phyloP scores from a whole-genome alignment of 1,284 basidiomycete genomes.

The Ustilago shanxiensis region DNA sequence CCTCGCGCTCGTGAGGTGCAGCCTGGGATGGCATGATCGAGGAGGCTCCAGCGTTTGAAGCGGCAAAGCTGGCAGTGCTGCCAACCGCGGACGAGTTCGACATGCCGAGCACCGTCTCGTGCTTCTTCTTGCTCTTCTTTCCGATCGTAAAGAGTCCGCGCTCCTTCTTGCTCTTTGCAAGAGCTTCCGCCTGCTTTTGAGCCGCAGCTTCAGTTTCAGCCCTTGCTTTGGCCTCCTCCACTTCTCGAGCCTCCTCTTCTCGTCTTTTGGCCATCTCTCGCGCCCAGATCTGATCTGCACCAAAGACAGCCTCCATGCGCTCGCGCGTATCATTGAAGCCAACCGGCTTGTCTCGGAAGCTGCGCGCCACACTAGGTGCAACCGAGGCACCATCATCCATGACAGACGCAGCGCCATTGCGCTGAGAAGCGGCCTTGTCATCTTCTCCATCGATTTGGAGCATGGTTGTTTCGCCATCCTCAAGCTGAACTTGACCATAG shows the following conservation, averaged over 20 bases:
- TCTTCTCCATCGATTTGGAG: slow-evolving; percentile 27
- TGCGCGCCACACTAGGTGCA: slow-evolving; percentile 50
- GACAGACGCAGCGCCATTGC: slow-evolving; percentile 11
- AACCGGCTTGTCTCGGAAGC: slow-evolving; percentile 60
- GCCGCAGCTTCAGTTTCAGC: slow-evolving; percentile 31
- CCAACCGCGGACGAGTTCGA: slow-evolving; percentile 16
- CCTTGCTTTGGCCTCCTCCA: slow-evolving; percentile 22
- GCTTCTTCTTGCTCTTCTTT: slow-evolving; percentile 43
- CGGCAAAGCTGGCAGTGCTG: slow-evolving; percentile 32
- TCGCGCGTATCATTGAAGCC: slow-evolving; percentile 66
- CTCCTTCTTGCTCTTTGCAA: slow-evolving; percentile 40
- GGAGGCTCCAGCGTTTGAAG: slow-evolving; percentile 16
- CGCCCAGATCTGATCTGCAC: slow-evolving; percentile 53
- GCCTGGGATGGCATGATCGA: slow-evolving; percentile 7
- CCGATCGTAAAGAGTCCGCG: slow-evolving; percentile 25
- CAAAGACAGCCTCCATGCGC: slow-evolving; percentile 66
- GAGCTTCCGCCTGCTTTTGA: slow-evolving; percentile 19
- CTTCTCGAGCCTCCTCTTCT: slow-evolving; percentile 56
- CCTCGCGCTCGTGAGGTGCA: slow-evolving; percentile 8
- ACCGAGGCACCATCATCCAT: slow-evolving; percentile 46
- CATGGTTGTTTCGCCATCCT: slow-evolving; percentile 39
- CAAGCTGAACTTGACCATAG: slow-evolving; percentile 63
- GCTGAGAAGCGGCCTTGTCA: slow-evolving; percentile 19
- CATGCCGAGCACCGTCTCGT: slow-evolving; percentile 16
- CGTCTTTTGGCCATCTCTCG: slow-evolving; percentile 61